Base-by-base conservation (phyloP, 805 yeast genomes). In the Pichia membranifaciens region DNA sequence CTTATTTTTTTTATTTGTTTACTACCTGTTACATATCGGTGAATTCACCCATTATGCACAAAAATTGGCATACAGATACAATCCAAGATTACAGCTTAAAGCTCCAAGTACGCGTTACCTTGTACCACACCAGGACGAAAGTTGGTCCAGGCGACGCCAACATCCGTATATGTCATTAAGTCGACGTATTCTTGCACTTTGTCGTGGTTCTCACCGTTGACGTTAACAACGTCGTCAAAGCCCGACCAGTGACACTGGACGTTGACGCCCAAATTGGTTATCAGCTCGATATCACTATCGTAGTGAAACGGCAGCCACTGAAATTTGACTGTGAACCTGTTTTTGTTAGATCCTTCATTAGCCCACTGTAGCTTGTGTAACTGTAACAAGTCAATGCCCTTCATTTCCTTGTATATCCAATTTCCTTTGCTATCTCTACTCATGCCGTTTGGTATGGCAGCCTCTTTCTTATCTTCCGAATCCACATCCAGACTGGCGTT, bases 161-260 rank as follows among this genome's bases (percentile, higher is more conserved):
- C 64, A 1, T 96, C 95, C 0, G 86, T 68, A 58, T 78, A 87
- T 52, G 78, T 76, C 33, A 83, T 57, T 36, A 88, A 59, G 58
- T 89, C 96, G 48, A 77, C 81, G 53, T 73, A 79, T 1, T 93
- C 89, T 1, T 95, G 89, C 4, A 87, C 62, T 49, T 72, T 74
- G 40, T 41, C 23, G 45, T 53, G 51, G 4, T 15, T 7, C 13
- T 54, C 60, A 1, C 73, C 78, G 42, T 68, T 73, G 38, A 69
- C 71, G 18, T 65, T 62, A 7, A 67, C 58, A 21, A 64, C 59
- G 43, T 61, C 75, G 32, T 79, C 80, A 60, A 79, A 78, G 54
- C 88, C 95, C 8, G 87, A 85, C 90, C 91, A 89, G 57, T 69
- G 79, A 60, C 96, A 89, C 21, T 76, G 70, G 8, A 88, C 73